Base-by-base conservation (phyloP, 225 moss, liverwort and hornwort species). In the Sphagnum contortum region DNA sequence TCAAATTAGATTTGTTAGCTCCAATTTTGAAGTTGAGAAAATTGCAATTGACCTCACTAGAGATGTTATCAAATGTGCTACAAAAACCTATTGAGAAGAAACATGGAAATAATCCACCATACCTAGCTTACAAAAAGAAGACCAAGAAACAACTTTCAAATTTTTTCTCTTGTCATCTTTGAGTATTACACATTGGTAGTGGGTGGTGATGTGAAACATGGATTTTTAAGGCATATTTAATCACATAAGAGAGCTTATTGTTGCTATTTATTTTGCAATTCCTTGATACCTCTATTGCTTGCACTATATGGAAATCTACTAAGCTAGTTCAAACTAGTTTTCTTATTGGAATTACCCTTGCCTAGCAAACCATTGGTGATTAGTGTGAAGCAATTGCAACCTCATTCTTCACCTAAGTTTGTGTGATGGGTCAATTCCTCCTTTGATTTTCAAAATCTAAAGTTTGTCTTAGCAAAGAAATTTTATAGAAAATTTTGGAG, bases 211-310 rank as follows among this genome's bases (percentile, higher is more conserved):
- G 29, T 29, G 29, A 29, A 29, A 29, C 29, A 29, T 29, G 29
- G 29, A 29, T 29, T 29, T 29, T 29, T 29, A 29, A 29, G 29
- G 29, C 29, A 29, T 1, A 29, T 29, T 29, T 29, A 0, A 29
- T 29, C 29, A 29, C 29, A 29, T 29, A 29, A 0, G 29, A 29
- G 29, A 29, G 29, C 29, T 29, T 29, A 29, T 29, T 29, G 29
- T 29, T 29, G 29, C 29, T 29, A 29, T 29, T 29, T 29, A 1
- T 29, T 52, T 75, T 70, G 66, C 81, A 96, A 90, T 65, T 87
- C 88, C 14, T 76, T 92, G 62, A 80, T 96, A 78, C 92, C 88
- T 49, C 80, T 96, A 66, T 90, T 90, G 48, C 87, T 85, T 58
- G 69, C 80, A 44, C 50, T 96, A 14, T 96, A 92, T 61, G 90